These are phyloP conservation scores for Brassica incana DNA, from an alignment of 345 rosid genomes.

Conservation along the genomic window DNA sequence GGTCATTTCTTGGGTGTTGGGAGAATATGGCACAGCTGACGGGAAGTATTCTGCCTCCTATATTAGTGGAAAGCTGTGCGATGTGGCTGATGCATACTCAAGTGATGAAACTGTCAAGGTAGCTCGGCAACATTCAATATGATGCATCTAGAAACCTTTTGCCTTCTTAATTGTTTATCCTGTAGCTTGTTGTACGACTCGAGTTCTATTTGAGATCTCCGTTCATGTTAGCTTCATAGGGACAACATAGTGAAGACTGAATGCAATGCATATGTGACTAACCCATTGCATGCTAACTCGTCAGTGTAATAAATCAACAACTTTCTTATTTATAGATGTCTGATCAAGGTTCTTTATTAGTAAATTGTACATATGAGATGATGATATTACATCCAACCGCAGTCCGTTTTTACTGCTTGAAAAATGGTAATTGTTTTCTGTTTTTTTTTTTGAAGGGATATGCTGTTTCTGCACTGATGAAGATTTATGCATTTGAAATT, in stretches of 20 bases:
- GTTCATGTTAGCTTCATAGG: conserved; percentile 4
- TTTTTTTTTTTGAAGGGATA: conserved; percentile 63
- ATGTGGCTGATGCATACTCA: conserved; percentile 93
- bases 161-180: background rate
- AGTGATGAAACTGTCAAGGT: conserved; percentile 96
- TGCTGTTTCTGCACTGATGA: conserved; percentile 93
- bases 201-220: conserved; percentile 5
- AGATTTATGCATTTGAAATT: conserved; percentile 83
- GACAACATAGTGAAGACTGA: conserved; percentile 5
- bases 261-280: background rate
- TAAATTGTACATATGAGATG: background rate
- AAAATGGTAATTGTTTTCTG: conserved; percentile 17
- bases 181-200: conserved; percentile 5
- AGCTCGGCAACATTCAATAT: conserved; percentile 23
- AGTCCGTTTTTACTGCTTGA: background rate
- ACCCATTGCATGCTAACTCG: conserved; percentile 9
- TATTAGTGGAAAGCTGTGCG: conserved; percentile 86
- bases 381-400: background rate
- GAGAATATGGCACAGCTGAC: conserved; percentile 91
- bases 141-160: conserved; percentile 7
- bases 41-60: conserved; percentile 83
- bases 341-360: conserved; percentile 11
- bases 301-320: background rate
- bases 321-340: background rate
- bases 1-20: conserved; percentile 98